A percentile compares a stretch with the other conserved stretches of the same genome.
Evolutionary conservation across 371 early-diverging fungal genomes (phyloP).

Genomic region (Mortierella sp.): DNA sequence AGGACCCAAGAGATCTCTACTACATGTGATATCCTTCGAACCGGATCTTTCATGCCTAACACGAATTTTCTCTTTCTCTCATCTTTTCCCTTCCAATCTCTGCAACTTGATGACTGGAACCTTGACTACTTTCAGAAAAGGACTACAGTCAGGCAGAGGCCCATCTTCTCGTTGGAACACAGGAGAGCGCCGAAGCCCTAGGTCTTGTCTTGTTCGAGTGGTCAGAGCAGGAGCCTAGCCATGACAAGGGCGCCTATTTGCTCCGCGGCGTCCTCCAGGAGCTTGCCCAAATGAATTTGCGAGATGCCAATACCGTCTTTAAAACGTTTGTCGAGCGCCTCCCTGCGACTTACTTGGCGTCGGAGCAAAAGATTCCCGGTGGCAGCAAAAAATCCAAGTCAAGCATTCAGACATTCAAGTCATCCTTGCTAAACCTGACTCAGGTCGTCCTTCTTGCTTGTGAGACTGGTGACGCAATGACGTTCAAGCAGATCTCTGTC

Average conservation of each 20-base stretch:
- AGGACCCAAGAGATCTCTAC: slow-evolving; percentile 30
- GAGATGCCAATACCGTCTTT: slow-evolving; percentile 76
- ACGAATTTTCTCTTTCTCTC: background rate
- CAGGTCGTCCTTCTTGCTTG: slow-evolving; percentile 76
- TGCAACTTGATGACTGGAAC: background rate
- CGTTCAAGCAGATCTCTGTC: slow-evolving; percentile 65
- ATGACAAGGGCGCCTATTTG: slow-evolving; percentile 79
- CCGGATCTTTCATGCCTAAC: no score
- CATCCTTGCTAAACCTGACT: slow-evolving; percentile 76
- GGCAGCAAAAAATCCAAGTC: slow-evolving; percentile 56
- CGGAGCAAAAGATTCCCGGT: slow-evolving; percentile 45
- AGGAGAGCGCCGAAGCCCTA: slow-evolving; percentile 79
- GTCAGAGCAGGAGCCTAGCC: slow-evolving; percentile 63
- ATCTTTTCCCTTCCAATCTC: background rate
- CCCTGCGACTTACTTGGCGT: slow-evolving; percentile 41
- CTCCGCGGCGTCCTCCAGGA: slow-evolving; percentile 86
- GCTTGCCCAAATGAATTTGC: slow-evolving; percentile 75
- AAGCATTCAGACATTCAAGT: slow-evolving; percentile 60
- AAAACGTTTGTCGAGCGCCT: slow-evolving; percentile 64
- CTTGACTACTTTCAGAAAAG: slow-evolving; percentile 52
- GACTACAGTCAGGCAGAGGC: slow-evolving; percentile 75
- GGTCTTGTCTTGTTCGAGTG: slow-evolving; percentile 82
- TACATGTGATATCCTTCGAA: background rate
- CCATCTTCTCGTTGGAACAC: slow-evolving; percentile 80
- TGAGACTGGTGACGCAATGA: slow-evolving; percentile 71